Conservation (phyloP, 108 stramenopile species). For the Phaeodactylum tricornutum region DNA sequence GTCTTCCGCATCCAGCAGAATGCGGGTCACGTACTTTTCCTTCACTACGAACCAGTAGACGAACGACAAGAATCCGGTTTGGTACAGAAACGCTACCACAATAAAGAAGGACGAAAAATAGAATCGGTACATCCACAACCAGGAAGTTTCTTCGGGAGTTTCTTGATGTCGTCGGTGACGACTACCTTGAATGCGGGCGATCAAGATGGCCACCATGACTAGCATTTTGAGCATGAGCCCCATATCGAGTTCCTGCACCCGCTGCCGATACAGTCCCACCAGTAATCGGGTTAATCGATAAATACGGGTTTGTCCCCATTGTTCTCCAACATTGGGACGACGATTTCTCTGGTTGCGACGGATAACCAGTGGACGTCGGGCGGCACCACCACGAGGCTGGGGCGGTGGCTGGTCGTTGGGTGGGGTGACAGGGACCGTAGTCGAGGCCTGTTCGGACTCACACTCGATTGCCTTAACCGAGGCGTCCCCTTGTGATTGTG, state of each 20-base stretch:
- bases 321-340: neutral
- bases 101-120: conserved; percentile 5
- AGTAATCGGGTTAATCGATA: conserved; percentile 3
- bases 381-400: neutral
- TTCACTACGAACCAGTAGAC: conserved; percentile 27
- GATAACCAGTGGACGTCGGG: conserved; percentile 1
- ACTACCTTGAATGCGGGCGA: conserved; percentile 8
- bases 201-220: conserved; percentile 19
- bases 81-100: conserved; percentile 21
- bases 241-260: conserved; percentile 12
- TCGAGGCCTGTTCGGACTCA: neutral
- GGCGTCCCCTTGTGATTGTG: neutral
- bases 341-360: neutral
- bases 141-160: neutral
- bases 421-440: neutral
- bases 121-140: neutral
- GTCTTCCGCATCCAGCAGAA: conserved; percentile 18
- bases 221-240: conserved; percentile 27
- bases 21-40: conserved; percentile 14
- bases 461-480: too few relatives aligned
- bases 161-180: conserved; percentile 6
- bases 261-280: conserved; percentile 6
- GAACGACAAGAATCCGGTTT: conserved; percentile 17
- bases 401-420: neutral
- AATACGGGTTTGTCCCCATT: neutral